These are phyloP conservation scores for Hydrangea macrophylla DNA, from an alignment of 148 eudicot genomes.

Conservation along the genomic window DNA sequence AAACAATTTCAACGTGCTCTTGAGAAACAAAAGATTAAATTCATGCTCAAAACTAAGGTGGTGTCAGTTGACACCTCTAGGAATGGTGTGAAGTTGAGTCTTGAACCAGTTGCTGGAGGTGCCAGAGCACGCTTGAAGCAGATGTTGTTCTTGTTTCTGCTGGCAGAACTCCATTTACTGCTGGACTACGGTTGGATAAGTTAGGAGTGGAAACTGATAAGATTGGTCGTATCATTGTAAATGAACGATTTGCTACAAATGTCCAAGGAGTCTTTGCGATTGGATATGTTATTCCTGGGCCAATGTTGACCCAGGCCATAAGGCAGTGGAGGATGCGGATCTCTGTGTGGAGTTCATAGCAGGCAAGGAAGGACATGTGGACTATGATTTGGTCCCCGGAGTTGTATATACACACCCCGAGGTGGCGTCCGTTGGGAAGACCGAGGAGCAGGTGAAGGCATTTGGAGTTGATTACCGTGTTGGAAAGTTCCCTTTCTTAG, in stretches of 20 bases:
- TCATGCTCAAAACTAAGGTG: constrained; percentile 88
- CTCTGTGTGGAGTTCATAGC: constrained; percentile 93
- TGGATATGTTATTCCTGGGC: constrained; percentile 94
- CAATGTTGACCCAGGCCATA: constrained; percentile 97
- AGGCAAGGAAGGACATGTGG: constrained; percentile 89
- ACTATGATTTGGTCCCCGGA: constrained; percentile 91
- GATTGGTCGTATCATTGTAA: no score
- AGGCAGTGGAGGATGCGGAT: constrained; percentile 96
- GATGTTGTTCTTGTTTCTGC: no score
- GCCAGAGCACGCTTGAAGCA: constrained; percentile 73
- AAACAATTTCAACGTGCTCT: constrained; percentile 88
- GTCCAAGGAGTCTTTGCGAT: constrained; percentile 70
- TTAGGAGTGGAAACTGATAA: constrained; percentile 85
- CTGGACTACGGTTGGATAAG: constrained; percentile 73
- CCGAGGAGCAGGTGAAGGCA: constrained; percentile 88
- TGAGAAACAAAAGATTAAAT: constrained; percentile 94
- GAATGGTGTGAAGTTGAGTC: constrained; percentile 57
- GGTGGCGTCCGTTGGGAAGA: constrained; percentile 90
- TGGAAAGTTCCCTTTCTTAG: constrained; percentile 87
- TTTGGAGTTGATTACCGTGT: constrained; percentile 71
- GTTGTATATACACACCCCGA: constrained; percentile 91
- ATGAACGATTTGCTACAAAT: no score
- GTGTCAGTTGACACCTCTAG: constrained; percentile 70
- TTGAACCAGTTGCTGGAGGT: constrained; percentile 89
- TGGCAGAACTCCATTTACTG: constrained; percentile 73